Evolutionary conservation across 371 early-diverging fungal genomes (phyloP), one percentile per base, ranked within the genome.

Genomic region (Nematocida minor): DNA sequence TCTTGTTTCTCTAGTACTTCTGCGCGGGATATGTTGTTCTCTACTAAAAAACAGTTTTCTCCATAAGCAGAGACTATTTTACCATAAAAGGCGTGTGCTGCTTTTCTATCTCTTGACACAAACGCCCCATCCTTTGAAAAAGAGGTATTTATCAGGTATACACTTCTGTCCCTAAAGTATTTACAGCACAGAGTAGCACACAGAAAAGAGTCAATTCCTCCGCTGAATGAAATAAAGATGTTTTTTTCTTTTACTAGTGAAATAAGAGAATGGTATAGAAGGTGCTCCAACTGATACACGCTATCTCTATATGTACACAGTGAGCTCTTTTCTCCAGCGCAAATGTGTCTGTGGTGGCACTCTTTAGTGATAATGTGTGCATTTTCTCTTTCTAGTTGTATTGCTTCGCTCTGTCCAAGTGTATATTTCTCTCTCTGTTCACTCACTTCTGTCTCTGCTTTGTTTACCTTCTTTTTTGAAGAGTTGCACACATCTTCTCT

Each of bases 141-240:
- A 16, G n/a, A 27, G 18, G 64, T 74, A 38, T 66, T 74, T 32
- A 74, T 74, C 9, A 74, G 51, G 49, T 29, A 62, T 41, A 74
- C 31, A 6, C 7, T 67, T 41, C 38, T 51, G 18, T 55, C 25
- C 0, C 7, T 46, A 48, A 60, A 55, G 51, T 55, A 38, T 31
- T 69, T 64, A 9, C 3, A 34, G 27, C 79, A n/a, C 4, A 74
- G 46, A 4, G 18, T 46, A 22, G 63, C 64, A 44, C 77, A 74
- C 18, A 74, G 44, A 2, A 74, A 55, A 64, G 77, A 74, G 66
- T 74, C 77, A 22, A 74, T 62, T 9, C 77, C 77, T 18, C 77
- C 77, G 36, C 77, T 74, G 46, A 64, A 74, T 18, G 63, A 60
- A 25, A 74, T 32, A 51, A 31, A 74, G 16, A 74, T 36, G 2